A percentile compares a stretch with the other conserved stretches of the same genome.
phyloP scores from a whole-genome alignment of 2,329 filamentous ascomycete genomes.

The Stagonosporopsis tanaceti region DNA sequence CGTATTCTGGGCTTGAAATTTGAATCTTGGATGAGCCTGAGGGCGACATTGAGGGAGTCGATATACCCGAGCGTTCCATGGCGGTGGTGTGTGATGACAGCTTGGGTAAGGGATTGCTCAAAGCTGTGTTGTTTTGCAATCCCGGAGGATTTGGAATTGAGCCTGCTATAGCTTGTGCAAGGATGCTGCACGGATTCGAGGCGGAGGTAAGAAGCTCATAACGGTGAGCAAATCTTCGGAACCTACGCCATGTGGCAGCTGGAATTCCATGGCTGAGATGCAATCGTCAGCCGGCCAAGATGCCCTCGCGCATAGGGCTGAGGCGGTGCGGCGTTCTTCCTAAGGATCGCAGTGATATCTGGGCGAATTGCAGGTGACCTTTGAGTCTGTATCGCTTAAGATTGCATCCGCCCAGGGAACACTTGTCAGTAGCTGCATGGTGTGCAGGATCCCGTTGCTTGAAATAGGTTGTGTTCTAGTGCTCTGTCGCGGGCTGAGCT shows the following conservation, averaged over 20 bases:
- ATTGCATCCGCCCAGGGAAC: not conserved
- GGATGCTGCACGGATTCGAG: too few relatives aligned
- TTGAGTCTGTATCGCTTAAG: conserved; percentile 22
- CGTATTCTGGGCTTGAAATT: conserved; percentile 26
- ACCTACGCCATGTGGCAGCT: conserved; percentile 21
- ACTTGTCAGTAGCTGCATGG: conserved; percentile 1
- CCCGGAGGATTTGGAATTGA: not conserved
- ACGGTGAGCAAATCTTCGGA: conserved; percentile 14
- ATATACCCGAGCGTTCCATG: conserved; percentile 9
- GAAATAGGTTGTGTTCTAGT: conserved; percentile 9
- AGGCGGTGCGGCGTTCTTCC: conserved; percentile 21
- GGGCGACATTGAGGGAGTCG: conserved; percentile 9
- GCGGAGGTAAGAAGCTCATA: not conserved
- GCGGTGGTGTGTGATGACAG: not conserved
- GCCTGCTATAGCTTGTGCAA: conserved; percentile 5
- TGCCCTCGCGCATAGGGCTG: conserved; percentile 20
- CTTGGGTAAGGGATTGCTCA: conserved; percentile 10
- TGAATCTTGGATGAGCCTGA: conserved; percentile 27
- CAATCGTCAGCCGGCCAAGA: conserved; percentile 25
- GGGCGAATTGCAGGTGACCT: conserved; percentile 11
- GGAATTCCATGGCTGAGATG: conserved; percentile 27
- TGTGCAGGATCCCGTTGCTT: conserved; percentile 1
- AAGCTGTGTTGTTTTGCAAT: conserved; percentile 4
- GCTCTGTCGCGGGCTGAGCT: conserved; percentile 11
- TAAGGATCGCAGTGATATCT: conserved; percentile 2